Evolutionary conservation across 805 yeast genomes (phyloP).

Genomic region (Scheffersomyces stipitis): DNA sequence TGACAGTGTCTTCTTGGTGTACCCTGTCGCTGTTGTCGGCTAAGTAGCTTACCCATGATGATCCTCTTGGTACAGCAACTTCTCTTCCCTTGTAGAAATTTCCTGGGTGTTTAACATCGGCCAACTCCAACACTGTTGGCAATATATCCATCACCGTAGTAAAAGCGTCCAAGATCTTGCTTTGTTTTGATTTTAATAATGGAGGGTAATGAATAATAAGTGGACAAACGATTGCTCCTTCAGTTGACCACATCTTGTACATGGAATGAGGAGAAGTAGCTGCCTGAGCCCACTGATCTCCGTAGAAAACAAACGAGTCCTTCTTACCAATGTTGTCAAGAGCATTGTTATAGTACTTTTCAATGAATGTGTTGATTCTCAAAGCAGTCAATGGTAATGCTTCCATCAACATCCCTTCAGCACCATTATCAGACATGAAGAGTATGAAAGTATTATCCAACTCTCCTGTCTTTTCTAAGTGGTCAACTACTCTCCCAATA

Average conservation of each 20-base stretch:
- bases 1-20: conserved; percentile 43
- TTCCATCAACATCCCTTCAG: conserved; percentile 60
- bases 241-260: conserved; percentile 58
- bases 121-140: conserved; percentile 54
- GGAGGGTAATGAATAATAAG: conserved; percentile 48
- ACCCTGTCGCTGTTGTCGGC: conserved; percentile 23
- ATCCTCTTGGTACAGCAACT: conserved; percentile 47
- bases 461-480: conserved; percentile 42
- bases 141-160: conserved; percentile 60
- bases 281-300: conserved; percentile 63
- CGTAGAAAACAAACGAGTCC: conserved; percentile 51
- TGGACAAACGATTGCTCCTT: conserved; percentile 63
- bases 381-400: conserved; percentile 46
- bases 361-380: conserved; percentile 24
- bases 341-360: conserved; percentile 40
- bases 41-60: conserved; percentile 44
- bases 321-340: conserved; percentile 48
- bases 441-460: conserved; percentile 55
- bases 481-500: conserved; percentile 48
- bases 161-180: conserved; percentile 36
- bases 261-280: conserved; percentile 56
- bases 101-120: conserved; percentile 47
- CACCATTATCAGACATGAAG: conserved; percentile 66
- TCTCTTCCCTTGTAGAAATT: conserved; percentile 38
- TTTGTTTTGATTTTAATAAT: conserved; percentile 13